phyloP scores from a whole-genome alignment of 2,329 filamentous ascomycete species.

The Phoma sp. region DNA sequence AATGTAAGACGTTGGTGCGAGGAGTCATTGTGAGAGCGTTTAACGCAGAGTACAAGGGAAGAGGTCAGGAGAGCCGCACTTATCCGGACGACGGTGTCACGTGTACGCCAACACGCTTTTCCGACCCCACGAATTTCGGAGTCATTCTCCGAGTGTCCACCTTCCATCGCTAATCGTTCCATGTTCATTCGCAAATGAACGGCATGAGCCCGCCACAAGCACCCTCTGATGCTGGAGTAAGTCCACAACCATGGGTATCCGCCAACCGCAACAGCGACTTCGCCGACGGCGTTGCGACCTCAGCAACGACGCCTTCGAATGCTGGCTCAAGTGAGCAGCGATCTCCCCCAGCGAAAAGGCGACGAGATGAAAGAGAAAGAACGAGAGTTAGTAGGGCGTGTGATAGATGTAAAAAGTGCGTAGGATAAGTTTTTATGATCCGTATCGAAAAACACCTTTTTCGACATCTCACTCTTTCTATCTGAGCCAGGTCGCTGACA shows the following conservation, averaged over 20 bases:
- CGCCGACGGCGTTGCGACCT: slow-evolving; percentile 16
- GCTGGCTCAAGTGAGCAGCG: slow-evolving; percentile 26
- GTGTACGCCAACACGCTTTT: slow-evolving; percentile 6
- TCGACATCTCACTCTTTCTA: background rate
- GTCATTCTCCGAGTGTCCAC: slow-evolving; percentile 15
- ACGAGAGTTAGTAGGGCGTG: slow-evolving; percentile 56
- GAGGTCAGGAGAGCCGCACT: background rate
- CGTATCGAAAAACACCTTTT: background rate
- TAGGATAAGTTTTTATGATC: background rate
- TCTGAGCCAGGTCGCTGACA: slow-evolving; percentile 15
- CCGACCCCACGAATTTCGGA: slow-evolving; percentile 10
- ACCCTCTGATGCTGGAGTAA: slow-evolving; percentile 19
- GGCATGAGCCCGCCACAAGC: slow-evolving; percentile 3
- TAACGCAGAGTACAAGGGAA: too few relatives aligned
- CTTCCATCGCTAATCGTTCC: slow-evolving; percentile 8
- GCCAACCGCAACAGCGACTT: slow-evolving; percentile 18
- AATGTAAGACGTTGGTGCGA: too few relatives aligned
- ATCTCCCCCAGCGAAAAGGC: slow-evolving; percentile 38
- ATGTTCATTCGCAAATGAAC: slow-evolving; percentile 11
- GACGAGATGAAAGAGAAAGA: slow-evolving; percentile 45
- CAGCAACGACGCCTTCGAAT: slow-evolving; percentile 22
- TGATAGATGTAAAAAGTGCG: slow-evolving; percentile 57
- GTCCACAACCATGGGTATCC: slow-evolving; percentile 9
- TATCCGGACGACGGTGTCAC: background rate
- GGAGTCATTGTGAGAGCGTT: too few relatives aligned